Conservation (phyloP, 192 early-diverging fungal genomes). For the Geranomyces michiganensis region DNA sequence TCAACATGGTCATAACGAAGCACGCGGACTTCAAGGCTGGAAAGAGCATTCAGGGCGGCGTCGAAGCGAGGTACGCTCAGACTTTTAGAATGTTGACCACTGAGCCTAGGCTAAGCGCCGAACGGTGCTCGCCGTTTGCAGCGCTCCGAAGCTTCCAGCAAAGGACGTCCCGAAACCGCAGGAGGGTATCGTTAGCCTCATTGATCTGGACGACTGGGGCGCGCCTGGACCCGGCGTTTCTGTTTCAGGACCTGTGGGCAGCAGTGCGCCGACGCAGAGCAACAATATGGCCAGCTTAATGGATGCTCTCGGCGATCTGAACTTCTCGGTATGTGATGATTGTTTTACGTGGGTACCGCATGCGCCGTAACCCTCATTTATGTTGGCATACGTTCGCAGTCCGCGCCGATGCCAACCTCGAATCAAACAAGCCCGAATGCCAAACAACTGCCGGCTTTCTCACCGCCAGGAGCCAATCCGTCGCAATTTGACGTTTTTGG, state of each 20-base stretch:
- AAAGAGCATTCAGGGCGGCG: slow-evolving; percentile 36
- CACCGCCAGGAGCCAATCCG: not conserved
- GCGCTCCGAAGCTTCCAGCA: not conserved
- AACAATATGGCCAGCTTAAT: slow-evolving; percentile 21
- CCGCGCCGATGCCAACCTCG: not conserved
- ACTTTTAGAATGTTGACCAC: too few relatives aligned
- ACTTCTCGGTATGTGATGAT: slow-evolving; percentile 39
- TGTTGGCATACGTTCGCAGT: not conserved
- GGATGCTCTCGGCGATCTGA: slow-evolving; percentile 40
- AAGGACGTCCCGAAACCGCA: slow-evolving; percentile 11
- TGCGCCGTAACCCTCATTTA: not conserved
- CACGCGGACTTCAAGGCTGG: slow-evolving; percentile 60
- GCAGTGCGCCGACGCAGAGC: not conserved
- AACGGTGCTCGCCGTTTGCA: not conserved
- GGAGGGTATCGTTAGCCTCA: slow-evolving; percentile 47
- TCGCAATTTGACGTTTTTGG: not conserved
- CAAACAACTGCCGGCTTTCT: not conserved
- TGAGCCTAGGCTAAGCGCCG: too few relatives aligned
- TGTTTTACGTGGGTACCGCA: too few relatives aligned
- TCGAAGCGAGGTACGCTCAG: slow-evolving; percentile 7
- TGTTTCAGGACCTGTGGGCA: not conserved
- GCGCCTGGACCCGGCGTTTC: slow-evolving; percentile 31
- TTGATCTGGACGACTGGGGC: slow-evolving; percentile 56
- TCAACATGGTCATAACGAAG: slow-evolving; percentile 77
- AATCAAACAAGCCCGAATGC: not conserved